Evolutionary conservation across 768 basidiomycete species (phyloP).

Genomic region (Auricularia cornea): DNA sequence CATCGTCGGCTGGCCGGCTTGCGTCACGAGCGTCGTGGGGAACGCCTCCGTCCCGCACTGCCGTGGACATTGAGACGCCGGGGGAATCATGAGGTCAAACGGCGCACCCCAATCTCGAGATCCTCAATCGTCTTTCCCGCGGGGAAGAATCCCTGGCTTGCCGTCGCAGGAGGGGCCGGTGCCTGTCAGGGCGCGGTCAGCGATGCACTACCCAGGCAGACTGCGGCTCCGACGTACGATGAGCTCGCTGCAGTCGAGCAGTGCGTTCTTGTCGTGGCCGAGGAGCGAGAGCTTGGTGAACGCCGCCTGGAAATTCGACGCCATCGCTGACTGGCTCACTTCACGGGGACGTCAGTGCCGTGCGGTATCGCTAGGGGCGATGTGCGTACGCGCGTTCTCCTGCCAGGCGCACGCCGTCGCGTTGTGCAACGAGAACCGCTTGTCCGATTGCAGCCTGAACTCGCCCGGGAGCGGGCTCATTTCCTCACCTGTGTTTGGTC

Average conservation of each 20-base stretch:
- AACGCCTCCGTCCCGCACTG: neutral
- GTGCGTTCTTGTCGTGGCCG: neutral
- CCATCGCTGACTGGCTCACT: neutral
- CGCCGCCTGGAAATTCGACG: neutral
- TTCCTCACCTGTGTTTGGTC: slow-evolving; percentile 15
- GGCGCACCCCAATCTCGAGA: neutral
- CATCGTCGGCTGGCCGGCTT: neutral
- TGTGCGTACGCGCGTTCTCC: neutral
- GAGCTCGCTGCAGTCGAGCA: neutral
- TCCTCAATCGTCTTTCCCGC: neutral
- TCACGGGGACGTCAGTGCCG: too few relatives aligned
- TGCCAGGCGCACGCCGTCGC: neutral
- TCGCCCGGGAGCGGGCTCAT: slow-evolving; percentile 12
- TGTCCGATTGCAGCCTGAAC: neutral
- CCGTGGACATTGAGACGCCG: too few relatives aligned
- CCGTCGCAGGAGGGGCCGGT: neutral
- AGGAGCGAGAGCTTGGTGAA: neutral
- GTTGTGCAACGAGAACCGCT: neutral
- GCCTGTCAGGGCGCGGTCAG: too few relatives aligned
- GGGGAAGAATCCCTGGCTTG: neutral
- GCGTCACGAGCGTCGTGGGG: neutral
- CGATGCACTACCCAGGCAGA: too few relatives aligned
- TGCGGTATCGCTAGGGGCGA: too few relatives aligned
- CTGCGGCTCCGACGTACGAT: neutral
- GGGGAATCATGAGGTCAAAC: too few relatives aligned